Conservation (phyloP, 768 basidiomycete genomes). For the Hydnomerulius pinastri region DNA sequence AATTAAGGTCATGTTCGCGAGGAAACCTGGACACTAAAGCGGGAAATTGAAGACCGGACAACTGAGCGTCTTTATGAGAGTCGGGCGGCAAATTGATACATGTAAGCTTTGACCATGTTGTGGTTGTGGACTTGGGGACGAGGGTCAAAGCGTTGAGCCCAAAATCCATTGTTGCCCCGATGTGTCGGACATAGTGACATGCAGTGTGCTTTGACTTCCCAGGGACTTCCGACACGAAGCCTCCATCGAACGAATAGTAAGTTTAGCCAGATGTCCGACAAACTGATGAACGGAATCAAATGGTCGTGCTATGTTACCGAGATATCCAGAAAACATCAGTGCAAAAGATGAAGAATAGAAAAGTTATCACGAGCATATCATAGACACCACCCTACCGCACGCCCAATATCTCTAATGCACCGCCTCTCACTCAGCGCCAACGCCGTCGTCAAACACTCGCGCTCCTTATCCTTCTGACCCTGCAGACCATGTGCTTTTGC, state of each 20-base stretch:
- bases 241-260: neutral
- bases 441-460: constrained; percentile 74
- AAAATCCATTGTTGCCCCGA: too few species aligned
- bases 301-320: neutral
- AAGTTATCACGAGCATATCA: constrained; percentile 18
- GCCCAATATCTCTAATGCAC: constrained; percentile 62
- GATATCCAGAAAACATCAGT: neutral
- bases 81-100: too few species aligned
- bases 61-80: too few species aligned
- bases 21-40: neutral
- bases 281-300: neutral
- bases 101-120: too few species aligned
- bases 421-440: constrained; percentile 61
- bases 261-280: neutral
- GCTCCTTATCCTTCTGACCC: constrained; percentile 67
- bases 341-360: neutral
- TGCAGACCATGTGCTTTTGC: constrained; percentile 80
- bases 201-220: too few species aligned
- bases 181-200: too few species aligned
- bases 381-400: constrained; percentile 70
- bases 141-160: too few species aligned
- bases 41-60: too few species aligned
- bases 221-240: neutral
- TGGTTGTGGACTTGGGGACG: too few species aligned
- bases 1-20: neutral